These are phyloP conservation scores for Cyamopsis tetragonoloba DNA, from an alignment of 306 rosid species.

Conservation along the genomic window DNA sequence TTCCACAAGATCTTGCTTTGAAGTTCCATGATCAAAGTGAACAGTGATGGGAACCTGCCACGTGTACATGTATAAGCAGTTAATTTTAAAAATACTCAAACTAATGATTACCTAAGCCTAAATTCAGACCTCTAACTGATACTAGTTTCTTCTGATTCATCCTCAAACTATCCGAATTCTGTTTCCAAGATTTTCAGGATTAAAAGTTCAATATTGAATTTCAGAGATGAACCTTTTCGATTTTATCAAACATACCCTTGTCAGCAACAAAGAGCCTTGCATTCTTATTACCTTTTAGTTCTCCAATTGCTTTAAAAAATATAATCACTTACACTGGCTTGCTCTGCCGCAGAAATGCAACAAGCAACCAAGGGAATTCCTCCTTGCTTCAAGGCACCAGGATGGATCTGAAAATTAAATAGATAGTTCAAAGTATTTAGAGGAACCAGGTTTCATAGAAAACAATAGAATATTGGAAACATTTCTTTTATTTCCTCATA, in stretches of 20 bases:
- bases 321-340: constrained; percentile 69
- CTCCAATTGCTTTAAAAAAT: constrained; percentile 12
- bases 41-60: constrained; percentile 83
- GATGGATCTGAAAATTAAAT: constrained; percentile 75
- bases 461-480: neutral
- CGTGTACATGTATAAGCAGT: constrained; percentile 21
- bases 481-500: constrained; percentile 2
- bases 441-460: constrained; percentile 4
- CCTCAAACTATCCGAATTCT: neutral
- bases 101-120: neutral
- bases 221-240: neutral
- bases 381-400: constrained; percentile 80
- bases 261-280: neutral
- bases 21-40: constrained; percentile 96
- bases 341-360: constrained; percentile 88
- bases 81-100: constrained; percentile 12
- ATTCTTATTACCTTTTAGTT: neutral
- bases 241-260: neutral
- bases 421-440: constrained; percentile 19
- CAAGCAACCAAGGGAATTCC: constrained; percentile 86
- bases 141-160: constrained; percentile 2
- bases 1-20: constrained; percentile 73
- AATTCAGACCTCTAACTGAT: neutral
- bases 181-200: constrained; percentile 3
- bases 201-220: neutral